Base-by-base conservation (phyloP, 1,284 basidiomycete species). In the Ceratobasidium sp. region DNA sequence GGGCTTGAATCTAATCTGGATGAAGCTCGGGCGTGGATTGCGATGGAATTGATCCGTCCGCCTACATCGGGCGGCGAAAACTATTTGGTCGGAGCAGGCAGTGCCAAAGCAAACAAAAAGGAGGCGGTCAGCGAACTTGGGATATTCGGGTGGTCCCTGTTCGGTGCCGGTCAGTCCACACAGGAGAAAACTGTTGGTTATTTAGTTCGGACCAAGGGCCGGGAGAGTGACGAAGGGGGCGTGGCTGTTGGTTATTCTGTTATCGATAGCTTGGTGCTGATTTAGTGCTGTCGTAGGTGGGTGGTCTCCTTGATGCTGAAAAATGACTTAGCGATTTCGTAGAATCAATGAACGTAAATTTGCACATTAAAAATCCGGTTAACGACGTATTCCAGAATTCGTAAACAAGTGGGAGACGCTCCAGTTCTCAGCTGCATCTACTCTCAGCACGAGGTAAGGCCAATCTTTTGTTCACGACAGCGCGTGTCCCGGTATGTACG, bases 91-190 rank as follows among this genome's bases (percentile, higher is more conserved):
- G 89, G 92, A 51, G 88, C 91, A 1, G 88, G 85, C 3, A 82
- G 79, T 83, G 78, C 77, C 80, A 81, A 80, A 76, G 85, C 83
- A 56, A 86, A 86, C 76, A 89, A 85, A 82, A 85, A 86, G 0
- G 93, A 96, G 70, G 93, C 96, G 1, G 90, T 98, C 44, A 94
- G 91, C 81, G 97, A 99, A 84, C 85, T 99, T 65, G 97, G 98
- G 0, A 91, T 98, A 5, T 99, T 96, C 82, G 96, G 97, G 0
- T 94, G 94, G 85, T 88, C 90, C 1, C 83, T 99, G 76, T 98
- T 98, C 82, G 90, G 89, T 52, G 81, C 51, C 51, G 75, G 81
- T 6, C 78, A 82, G 44, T 78, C 79, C 71, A 78, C 86, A 29
- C 83, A 87, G 59, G 91, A 95, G 82, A 86, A 88, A 79, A 88